Evolutionary conservation across 108 stramenopile genomes (phyloP).

Genomic region (Schizochytrium sp.): DNA sequence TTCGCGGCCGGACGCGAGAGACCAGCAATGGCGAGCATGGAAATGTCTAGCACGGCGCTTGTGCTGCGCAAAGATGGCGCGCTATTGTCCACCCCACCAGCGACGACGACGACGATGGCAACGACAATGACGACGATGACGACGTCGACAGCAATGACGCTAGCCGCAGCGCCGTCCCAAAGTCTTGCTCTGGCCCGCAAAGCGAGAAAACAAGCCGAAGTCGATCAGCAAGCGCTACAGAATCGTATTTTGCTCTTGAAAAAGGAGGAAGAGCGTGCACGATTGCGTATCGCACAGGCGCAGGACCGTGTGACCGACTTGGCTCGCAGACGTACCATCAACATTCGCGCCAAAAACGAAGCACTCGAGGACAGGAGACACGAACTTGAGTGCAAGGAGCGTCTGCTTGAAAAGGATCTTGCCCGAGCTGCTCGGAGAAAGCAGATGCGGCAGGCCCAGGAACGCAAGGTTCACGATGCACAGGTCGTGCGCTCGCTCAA

Average conservation of each 20-base stretch:
- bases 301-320: not conserved
- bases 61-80: too few relatives aligned
- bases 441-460: not conserved
- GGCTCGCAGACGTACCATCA: not conserved
- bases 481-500: not conserved
- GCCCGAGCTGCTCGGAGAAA: not conserved
- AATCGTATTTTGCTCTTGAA: constrained; percentile 36
- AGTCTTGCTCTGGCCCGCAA: not conserved
- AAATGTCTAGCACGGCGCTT: too few relatives aligned
- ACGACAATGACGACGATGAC: too few relatives aligned
- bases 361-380: not conserved
- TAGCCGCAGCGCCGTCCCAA: not conserved
- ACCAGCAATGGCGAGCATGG: too few relatives aligned
- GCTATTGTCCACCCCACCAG: too few relatives aligned
- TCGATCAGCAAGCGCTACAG: constrained; percentile 14
- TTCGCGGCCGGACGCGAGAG: too few relatives aligned
- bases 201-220: constrained; percentile 23
- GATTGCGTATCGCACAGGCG: constrained; percentile 22
- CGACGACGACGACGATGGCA: too few relatives aligned
- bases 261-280: constrained; percentile 33
- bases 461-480: not conserved
- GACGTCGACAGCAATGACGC: too few relatives aligned
- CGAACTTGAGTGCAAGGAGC: not conserved
- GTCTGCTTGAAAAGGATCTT: not conserved
- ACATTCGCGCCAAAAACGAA: not conserved